Base-by-base conservation (phyloP, 2,329 filamentous ascomycete species). In the Fragosphaeria purpurea region DNA sequence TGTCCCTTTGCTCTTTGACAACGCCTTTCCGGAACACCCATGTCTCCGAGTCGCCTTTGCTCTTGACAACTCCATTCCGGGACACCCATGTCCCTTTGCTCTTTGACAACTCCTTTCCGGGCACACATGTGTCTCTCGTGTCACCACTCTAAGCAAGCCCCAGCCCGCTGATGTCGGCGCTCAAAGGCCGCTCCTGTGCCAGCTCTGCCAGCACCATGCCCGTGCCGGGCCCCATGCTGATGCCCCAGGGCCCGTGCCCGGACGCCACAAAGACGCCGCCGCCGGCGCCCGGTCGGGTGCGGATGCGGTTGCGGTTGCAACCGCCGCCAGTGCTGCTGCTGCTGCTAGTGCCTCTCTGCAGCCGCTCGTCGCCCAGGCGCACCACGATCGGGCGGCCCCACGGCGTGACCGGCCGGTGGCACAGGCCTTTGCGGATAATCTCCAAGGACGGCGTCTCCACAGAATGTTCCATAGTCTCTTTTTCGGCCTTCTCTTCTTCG, bases 201-300 rank as follows among this genome's bases (percentile, higher is more conserved):
- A 89, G 72, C 66, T 89, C 85, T 9, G 82, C 75, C 67, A 89
- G 68, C 6, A 87, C 79, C 56, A 77, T 76, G 0, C 86, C 86
- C 0, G 84, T 89, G 1, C 85, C 86, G 34, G 87, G 65, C 12
- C 72, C 71, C 59, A 80, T 60, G 45, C 72, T 75, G 32, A 85
- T 85, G 0, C 85, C 86, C 86, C 86, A 90, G 0, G 85, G 82
- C 0, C 85, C 86, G 69, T 90, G 86, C 0, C 86, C 86, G 4
- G 82, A 73, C 1, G 82, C 80, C 39, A 89, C 63, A 61, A 79
- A 90, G 0, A 91, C 81, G 4, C 85, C 85, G 2, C 83, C 80
- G 1, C 71, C 70, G 0, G 59, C 58, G 0, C 65, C 67, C 1
- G 61, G 56, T 39, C 63, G 60, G 6, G 70, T 79, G 52, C 59